Conservation (phyloP, 2,329 filamentous ascomycete species). For the Helicocarpus griseus region DNA sequence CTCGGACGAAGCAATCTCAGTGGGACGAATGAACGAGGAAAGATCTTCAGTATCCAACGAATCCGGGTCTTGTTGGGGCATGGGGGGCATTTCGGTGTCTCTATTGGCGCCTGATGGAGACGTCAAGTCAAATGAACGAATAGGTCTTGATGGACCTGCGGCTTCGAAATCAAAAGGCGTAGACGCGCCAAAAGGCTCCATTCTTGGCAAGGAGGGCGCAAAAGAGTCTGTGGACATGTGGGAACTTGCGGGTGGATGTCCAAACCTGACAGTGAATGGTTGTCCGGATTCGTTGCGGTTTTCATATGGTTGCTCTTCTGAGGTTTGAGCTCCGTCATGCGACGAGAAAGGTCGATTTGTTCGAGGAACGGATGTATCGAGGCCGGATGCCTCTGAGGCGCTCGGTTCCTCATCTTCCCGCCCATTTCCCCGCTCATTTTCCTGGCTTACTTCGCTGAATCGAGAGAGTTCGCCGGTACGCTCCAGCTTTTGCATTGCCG, state of each 20-base stretch:
- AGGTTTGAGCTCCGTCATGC: background rate
- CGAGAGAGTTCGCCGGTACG: background rate
- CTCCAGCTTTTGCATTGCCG: conserved; percentile 37
- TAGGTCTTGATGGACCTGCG: background rate
- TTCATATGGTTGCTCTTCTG: background rate
- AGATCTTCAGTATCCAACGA: background rate
- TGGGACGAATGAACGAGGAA: no score
- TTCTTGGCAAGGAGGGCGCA: background rate
- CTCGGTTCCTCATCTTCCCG: background rate
- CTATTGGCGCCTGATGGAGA: background rate
- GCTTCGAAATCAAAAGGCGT: background rate
- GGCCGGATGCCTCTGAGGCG: background rate
- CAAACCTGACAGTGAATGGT: background rate
- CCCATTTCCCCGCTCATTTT: background rate
- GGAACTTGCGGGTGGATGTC: background rate
- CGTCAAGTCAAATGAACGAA: background rate
- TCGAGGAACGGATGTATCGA: background rate
- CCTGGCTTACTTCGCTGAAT: background rate
- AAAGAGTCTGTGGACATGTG: background rate
- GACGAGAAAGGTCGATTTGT: background rate
- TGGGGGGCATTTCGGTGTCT: background rate
- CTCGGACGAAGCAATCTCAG: background rate
- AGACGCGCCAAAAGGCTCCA: background rate
- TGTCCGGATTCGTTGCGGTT: background rate
- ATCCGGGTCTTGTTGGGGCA: background rate